Evolutionary conservation across 768 basidiomycete species (phyloP).

Genomic region (Boletus patriciae): DNA sequence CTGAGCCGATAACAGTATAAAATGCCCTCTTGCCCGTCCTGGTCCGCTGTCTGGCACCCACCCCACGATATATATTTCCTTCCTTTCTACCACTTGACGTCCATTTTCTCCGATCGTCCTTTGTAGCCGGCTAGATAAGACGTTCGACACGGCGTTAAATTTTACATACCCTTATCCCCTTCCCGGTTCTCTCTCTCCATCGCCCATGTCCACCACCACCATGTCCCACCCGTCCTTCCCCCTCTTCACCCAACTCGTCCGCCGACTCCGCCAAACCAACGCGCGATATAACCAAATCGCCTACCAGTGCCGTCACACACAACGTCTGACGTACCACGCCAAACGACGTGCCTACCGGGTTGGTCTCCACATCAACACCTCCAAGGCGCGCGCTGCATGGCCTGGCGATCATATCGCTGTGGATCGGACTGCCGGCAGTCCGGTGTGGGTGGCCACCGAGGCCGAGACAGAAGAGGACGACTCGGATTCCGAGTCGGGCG

Average conservation of each 20-base stretch:
- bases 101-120: background rate
- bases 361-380: constrained; percentile 47
- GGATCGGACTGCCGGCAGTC: background rate
- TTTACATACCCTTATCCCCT: background rate
- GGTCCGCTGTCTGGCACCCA: constrained; percentile 18
- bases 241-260: constrained; percentile 37
- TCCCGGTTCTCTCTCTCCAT: background rate
- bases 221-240: constrained; percentile 17
- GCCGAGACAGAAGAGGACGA: background rate
- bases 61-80: background rate
- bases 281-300: constrained; percentile 41
- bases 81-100: background rate
- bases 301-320: constrained; percentile 35
- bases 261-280: constrained; percentile 46
- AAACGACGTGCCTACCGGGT: constrained; percentile 45
- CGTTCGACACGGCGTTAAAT: background rate
- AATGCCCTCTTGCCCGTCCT: background rate
- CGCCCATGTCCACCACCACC: background rate
- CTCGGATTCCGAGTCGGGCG: background rate
- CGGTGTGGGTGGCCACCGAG: background rate
- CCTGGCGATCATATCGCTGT: constrained; percentile 23
- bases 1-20: constrained; percentile 14
- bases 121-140: background rate
- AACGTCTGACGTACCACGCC: constrained; percentile 46
- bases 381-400: constrained; percentile 38